Evolutionary conservation across 495 filamentous ascomycete genomes (phyloP).

Genomic region (Hyaloscypha hepaticicola): DNA sequence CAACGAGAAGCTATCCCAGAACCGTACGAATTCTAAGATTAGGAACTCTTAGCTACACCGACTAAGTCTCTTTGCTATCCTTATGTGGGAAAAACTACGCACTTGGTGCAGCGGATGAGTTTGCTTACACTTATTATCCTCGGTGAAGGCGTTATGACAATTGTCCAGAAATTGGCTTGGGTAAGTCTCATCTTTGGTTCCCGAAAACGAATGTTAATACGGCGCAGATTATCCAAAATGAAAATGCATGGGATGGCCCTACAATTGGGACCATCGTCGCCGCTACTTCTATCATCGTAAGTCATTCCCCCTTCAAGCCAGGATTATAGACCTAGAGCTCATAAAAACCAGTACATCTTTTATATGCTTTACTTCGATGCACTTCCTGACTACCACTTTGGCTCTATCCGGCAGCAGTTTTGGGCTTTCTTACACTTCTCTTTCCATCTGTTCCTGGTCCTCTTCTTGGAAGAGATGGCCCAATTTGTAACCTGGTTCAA

Average conservation of each 20-base stretch:
- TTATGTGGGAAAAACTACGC: conserved; percentile 62
- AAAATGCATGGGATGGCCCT: conserved; percentile 29
- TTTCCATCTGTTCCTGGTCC: conserved; percentile 63
- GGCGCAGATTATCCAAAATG: conserved; percentile 29
- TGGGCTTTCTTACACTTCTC: conserved; percentile 71
- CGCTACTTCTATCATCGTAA: conserved; percentile 34
- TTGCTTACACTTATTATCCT: conserved; percentile 68
- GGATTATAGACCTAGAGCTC: neutral
- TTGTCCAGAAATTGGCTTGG: conserved; percentile 31
- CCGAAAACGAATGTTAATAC: neutral
- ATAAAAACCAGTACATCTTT: conserved; percentile 53
- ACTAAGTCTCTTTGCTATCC: too few species aligned
- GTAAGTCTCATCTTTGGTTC: neutral
- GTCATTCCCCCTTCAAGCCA: neutral
- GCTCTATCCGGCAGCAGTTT: conserved; percentile 58
- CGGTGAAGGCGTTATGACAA: conserved; percentile 56
- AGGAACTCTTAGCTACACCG: too few species aligned
- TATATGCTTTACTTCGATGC: conserved; percentile 73
- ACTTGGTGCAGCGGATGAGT: conserved; percentile 62
- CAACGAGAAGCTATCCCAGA: too few species aligned
- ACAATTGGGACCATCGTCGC: conserved; percentile 35
- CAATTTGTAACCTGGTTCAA: conserved; percentile 43
- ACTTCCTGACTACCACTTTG: conserved; percentile 45
- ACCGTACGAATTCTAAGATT: too few species aligned
- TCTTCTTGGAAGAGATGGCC: conserved; percentile 57